Base-by-base conservation (phyloP, 2,329 filamentous ascomycete species). In the Aquanectria penicillioides region DNA sequence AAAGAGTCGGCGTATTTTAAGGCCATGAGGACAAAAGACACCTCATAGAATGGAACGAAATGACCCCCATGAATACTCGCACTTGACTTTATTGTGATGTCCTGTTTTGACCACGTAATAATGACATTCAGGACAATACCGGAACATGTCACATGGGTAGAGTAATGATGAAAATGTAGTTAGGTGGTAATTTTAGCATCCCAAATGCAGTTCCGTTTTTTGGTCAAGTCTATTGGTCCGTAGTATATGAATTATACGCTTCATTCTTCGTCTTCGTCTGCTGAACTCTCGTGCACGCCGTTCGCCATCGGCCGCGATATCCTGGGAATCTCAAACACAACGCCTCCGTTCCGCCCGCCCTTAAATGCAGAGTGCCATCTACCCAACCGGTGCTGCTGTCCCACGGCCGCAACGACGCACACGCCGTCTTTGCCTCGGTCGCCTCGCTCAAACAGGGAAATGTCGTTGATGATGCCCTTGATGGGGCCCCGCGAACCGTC, bases 361-460 rank as follows among this genome's bases (percentile, higher is more conserved):
- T 80, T 81, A 40, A 76, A 75, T 20, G 83, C 75, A 56, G 83
- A 83, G 76, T 89, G 89, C 93, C 93, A 98, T 62, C 91, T 83
- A 4, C 93, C 95, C 36, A 97, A 80, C 38, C 93, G 86, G 75
- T 94, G 91, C 76, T 97, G 92, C 71, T 91, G 94, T 29, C 92
- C 93, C 2, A 97, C 85, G 13, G 90, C 95, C n/a, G 89, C 92
- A 11, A 96, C 89, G 23, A 98, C 85, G 68, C 92, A 94, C 2
- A 97, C 77, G 1, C 93, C 93, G 54, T 91, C 86, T 66, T 86
- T 87, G 26, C 90, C 91, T 59, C 89, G 82, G 15, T 93, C 89
- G 4, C 93, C 93, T 15, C 92, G 84, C 75, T 98, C 95, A 67
- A 95, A 93, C 12, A 97, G 84, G 1, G 91, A 87, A 58, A 99